These are phyloP conservation scores for Butyriboletus appendiculatus DNA, from an alignment of 1,284 basidiomycete genomes.

Conservation along the genomic window DNA sequence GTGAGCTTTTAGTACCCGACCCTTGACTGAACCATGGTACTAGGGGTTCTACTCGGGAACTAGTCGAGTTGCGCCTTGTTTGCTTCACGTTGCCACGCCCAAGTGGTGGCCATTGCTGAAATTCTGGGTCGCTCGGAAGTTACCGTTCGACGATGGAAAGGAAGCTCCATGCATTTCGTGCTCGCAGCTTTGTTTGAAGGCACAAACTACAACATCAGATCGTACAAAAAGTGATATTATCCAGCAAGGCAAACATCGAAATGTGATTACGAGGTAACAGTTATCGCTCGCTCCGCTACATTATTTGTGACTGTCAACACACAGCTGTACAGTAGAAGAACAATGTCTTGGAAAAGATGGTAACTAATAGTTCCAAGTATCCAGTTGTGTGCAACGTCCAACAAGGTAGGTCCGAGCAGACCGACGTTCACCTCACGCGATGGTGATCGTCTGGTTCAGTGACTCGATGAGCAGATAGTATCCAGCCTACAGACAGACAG, in stretches of 20 bases:
- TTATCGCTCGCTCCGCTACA: background rate
- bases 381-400: background rate
- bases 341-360: background rate
- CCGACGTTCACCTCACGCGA: slow-evolving; percentile 14
- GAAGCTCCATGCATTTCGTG: too few species aligned
- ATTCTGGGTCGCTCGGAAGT: background rate
- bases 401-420: background rate
- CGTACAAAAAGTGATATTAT: background rate
- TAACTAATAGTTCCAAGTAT: background rate
- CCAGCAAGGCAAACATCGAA: background rate
- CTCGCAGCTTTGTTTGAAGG: too few species aligned
- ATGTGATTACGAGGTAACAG: background rate
- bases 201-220: background rate
- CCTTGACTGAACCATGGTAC: background rate
- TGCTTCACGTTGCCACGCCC: background rate
- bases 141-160: too few species aligned
- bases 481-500: slow-evolving; percentile 17
- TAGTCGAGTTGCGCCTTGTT: background rate
- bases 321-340: background rate
- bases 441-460: slow-evolving; percentile 30
- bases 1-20: too few species aligned
- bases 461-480: slow-evolving; percentile 19
- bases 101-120: background rate
- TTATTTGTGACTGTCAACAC: background rate
- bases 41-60: background rate